Evolutionary conservation across 2,329 filamentous ascomycete species (phyloP).

Genomic region (Pseudogymnoascus pannorum): DNA sequence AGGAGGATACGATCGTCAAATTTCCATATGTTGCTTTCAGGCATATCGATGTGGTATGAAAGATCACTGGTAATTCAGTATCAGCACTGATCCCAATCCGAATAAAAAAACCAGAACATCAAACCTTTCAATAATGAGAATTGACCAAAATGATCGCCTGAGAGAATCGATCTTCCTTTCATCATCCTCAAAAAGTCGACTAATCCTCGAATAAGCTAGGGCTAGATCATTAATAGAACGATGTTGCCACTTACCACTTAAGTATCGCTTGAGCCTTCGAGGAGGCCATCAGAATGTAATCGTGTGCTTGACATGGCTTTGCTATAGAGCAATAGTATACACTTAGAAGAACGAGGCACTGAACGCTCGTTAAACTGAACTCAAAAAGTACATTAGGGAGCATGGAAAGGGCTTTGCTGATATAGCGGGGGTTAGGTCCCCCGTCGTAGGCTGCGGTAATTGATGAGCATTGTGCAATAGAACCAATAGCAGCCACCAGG

Average conservation of each 20-base stretch:
- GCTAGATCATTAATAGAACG: not conserved
- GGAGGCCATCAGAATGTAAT: constrained; percentile 26
- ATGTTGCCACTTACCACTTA: constrained; percentile 12
- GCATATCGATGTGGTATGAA: constrained; percentile 23
- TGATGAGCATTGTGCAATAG: constrained; percentile 16
- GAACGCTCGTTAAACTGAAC: constrained; percentile 21
- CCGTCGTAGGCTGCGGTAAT: not conserved
- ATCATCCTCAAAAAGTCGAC: constrained; percentile 13
- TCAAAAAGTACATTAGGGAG: constrained; percentile 22
- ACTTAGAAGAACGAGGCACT: constrained; percentile 23
- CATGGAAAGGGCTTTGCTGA: constrained; percentile 16
- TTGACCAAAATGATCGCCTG: constrained; percentile 21
- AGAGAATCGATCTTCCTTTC: constrained; percentile 16
- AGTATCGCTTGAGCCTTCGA: constrained; percentile 27
- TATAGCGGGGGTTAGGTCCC: constrained; percentile 12
- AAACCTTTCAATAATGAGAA: constrained; percentile 23
- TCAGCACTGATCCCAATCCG: not conserved
- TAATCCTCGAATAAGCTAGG: constrained; percentile 10
- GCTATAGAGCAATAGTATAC: constrained; percentile 27
- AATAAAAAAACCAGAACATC: not conserved
- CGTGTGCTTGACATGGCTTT: no score
- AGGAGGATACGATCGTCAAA: constrained; percentile 25
- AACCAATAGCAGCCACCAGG: constrained; percentile 25
- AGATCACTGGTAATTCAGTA: constrained; percentile 19
- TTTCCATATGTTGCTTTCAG: constrained; percentile 26